Evolutionary conservation across 306 rosid species (phyloP).

Genomic region (Castanopsis chinensis): DNA sequence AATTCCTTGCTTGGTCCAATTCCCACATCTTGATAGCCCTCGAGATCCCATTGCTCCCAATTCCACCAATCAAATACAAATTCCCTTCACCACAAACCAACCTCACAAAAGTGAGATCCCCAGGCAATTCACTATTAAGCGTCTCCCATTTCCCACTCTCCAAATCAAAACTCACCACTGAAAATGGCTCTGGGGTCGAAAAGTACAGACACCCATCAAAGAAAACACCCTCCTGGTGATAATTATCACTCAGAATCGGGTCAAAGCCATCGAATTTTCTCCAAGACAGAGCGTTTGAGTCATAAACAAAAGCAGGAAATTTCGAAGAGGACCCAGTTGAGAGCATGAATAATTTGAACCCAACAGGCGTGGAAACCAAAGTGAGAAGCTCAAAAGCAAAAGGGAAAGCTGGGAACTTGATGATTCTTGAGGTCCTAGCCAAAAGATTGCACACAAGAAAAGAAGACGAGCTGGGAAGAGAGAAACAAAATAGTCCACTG

Average conservation of each 20-base stretch:
- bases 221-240: conserved; percentile 55
- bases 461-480: conserved; percentile 43
- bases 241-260: conserved; percentile 38
- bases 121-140: conserved; percentile 34
- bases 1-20: conserved; percentile 36
- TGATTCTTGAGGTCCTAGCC: conserved; percentile 51
- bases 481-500: conserved; percentile 72
- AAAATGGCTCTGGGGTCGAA: conserved; percentile 65
- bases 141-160: conserved; percentile 61
- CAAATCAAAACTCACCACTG: conserved; percentile 58
- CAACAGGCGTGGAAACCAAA: conserved; percentile 51
- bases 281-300: conserved; percentile 57
- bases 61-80: conserved; percentile 71
- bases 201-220: conserved; percentile 53
- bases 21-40: conserved; percentile 77
- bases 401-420: conserved; percentile 50
- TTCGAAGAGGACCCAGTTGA: conserved; percentile 41
- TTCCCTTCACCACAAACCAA: conserved; percentile 45
- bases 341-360: conserved; percentile 52
- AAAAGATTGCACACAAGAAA: conserved; percentile 63
- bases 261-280: conserved; percentile 33
- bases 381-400: conserved; percentile 56
- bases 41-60: conserved; percentile 78
- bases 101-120: conserved; percentile 56
- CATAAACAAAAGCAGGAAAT: conserved; percentile 36